Conservation (phyloP, 108 stramenopile species). For the Cyclostephanos invisitatus region DNA sequence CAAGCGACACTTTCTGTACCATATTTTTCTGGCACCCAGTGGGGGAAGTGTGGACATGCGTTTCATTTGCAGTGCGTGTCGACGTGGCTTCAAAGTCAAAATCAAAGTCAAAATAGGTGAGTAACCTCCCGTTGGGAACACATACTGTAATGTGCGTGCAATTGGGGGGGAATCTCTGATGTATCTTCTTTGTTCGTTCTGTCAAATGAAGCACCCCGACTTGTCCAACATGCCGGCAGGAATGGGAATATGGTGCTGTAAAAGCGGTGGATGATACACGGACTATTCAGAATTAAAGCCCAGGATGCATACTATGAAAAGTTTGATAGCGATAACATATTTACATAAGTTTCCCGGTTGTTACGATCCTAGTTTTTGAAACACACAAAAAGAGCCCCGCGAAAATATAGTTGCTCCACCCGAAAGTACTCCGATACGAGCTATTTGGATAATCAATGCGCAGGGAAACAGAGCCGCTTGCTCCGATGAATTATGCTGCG, state of each 20-base stretch:
- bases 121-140: neutral
- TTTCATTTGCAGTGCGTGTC: conserved; percentile 89
- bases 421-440: neutral
- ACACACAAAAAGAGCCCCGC: neutral
- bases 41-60: conserved; percentile 88
- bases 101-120: conserved; percentile 42
- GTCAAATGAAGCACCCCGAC: conserved; percentile 19
- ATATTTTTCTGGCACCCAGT: conserved; percentile 21
- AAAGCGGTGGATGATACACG: conserved; percentile 6
- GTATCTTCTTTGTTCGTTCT: neutral
- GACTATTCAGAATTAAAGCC: neutral
- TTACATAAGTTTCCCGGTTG: neutral
- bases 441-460: neutral
- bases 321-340: too few relatives aligned
- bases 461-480: too few relatives aligned
- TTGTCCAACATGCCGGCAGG: conserved; percentile 85
- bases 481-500: too few relatives aligned
- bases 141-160: neutral
- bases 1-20: neutral
- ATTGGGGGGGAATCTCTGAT: neutral
- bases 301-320: too few relatives aligned
- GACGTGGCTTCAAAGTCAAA: conserved; percentile 64
- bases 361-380: neutral
- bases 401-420: neutral
- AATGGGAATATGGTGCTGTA: conserved; percentile 86